These are phyloP conservation scores for Scedosporium boydii DNA, from an alignment of 2,329 filamentous ascomycete species.

Conservation along the genomic window DNA sequence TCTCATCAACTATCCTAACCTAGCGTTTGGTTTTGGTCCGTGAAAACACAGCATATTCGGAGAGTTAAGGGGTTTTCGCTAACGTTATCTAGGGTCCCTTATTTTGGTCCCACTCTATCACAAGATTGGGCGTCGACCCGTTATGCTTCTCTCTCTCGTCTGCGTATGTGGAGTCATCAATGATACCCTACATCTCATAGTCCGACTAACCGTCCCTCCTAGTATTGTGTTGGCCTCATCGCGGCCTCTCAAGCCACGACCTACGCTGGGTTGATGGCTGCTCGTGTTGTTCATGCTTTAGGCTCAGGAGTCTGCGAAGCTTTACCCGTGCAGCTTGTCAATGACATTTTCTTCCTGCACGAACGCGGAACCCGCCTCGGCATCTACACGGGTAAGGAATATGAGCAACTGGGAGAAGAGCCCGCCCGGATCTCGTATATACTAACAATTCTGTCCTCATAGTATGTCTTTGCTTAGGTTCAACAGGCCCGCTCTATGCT, in stretches of 20 bases:
- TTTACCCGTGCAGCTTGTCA: constrained; percentile 34
- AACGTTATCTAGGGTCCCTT: constrained; percentile 29
- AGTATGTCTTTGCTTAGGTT: constrained; percentile 46
- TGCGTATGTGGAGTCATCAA: constrained; percentile 15
- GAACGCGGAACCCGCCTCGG: constrained; percentile 44
- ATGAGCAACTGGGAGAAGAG: not conserved
- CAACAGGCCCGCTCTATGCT: constrained; percentile 46
- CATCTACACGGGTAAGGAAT: constrained; percentile 42
- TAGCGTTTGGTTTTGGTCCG: constrained; percentile 47
- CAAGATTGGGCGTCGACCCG: constrained; percentile 31
- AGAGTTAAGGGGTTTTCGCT: not conserved
- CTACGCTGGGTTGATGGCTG: constrained; percentile 27
- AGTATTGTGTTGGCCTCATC: constrained; percentile 30
- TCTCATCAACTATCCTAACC: constrained; percentile 49
- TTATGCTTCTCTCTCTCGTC: constrained; percentile 30
- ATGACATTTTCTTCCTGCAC: constrained; percentile 36
- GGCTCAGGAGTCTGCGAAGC: constrained; percentile 34
- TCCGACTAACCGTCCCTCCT: not conserved
- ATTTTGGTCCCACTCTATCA: constrained; percentile 48
- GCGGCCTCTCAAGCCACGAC: constrained; percentile 25
- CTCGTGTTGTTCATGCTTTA: constrained; percentile 27
- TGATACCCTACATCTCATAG: not conserved
- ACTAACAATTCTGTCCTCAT: not conserved
- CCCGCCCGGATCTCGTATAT: not conserved
- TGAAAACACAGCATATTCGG: not conserved